Evolutionary conservation across 108 stramenopile species (phyloP), one percentile per base, ranked within the genome.

Genomic region (Conticribra guillardii): DNA sequence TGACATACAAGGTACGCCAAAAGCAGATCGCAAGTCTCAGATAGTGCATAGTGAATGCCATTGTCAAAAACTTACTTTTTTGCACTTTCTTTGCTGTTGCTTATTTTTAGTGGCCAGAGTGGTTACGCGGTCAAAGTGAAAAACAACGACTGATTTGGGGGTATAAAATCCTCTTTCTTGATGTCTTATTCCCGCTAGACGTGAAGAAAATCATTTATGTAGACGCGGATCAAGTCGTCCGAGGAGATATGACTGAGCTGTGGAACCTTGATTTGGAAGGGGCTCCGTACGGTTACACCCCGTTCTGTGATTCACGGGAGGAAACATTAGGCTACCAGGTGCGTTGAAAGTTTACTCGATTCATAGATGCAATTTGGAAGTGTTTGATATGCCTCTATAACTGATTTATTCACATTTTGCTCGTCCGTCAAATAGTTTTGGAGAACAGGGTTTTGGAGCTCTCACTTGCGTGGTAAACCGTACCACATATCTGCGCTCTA

Each of bases 101-200:
- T 18, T 97, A 94, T n/a, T 97, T 97, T 89, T 96, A 98, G 73
- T 99, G 99, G 99, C 99, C 99, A 5, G 90, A 98, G 73, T 99
- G 98, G 98, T 87, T 99, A 22, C 88, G 96, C 27, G 85, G 82
- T 26, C 98, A 99, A 74, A 96, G 85, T 37, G 97, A 98, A 76
- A 97, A 99, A 81, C 99, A 99, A 85, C 84, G 99, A 28, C 96
- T 98, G 54, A 99, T 99, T 71, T 99, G 99, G 99, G 99, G 99
- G 19, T 99, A 98, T 89, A 99, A 99, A 83, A 99, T 99, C 62
- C 86, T 99, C 9, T 99, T 99, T 67, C 78, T 99, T 21, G 99
- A 99, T 72, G 99, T 99, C 16, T 88, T 99, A 1, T 99, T 99
- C 74, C 99, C 99, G 4, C 84, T 98, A 17, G 80, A 87, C 68